These are phyloP conservation scores for Ambrosiella beaveri DNA, from an alignment of 2,329 filamentous ascomycete genomes.

Conservation along the genomic window DNA sequence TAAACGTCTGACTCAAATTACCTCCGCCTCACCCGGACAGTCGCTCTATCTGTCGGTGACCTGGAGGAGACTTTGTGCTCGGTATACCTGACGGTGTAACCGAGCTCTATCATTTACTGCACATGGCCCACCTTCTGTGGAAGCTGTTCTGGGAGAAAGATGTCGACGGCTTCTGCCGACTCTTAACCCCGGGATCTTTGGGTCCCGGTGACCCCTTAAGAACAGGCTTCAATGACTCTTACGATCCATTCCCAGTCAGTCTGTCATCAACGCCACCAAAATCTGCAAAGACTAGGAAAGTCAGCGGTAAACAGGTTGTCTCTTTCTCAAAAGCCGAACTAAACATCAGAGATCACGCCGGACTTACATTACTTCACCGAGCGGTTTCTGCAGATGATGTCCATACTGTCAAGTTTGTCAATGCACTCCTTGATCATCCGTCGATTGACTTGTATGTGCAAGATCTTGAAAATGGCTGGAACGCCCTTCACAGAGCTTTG, in stretches of 20 bases:
- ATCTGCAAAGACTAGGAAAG: slow-evolving; percentile 33
- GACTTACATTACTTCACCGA: slow-evolving; percentile 70
- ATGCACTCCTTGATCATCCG: slow-evolving; percentile 64
- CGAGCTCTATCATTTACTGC: slow-evolving; percentile 23
- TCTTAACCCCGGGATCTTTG: slow-evolving; percentile 3
- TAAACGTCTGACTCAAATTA: background rate
- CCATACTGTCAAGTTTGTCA: slow-evolving; percentile 56
- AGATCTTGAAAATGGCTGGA: slow-evolving; percentile 90
- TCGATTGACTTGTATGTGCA: slow-evolving; percentile 72
- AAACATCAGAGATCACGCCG: slow-evolving; percentile 68
- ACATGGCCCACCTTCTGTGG: slow-evolving; percentile 96
- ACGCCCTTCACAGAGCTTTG: slow-evolving; percentile 74
- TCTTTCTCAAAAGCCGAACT: slow-evolving; percentile 45
- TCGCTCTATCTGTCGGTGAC: background rate
- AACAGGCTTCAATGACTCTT: slow-evolving; percentile 20
- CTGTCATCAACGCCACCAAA: slow-evolving; percentile 3
- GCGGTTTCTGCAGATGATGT: slow-evolving; percentile 58
- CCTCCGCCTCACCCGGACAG: background rate
- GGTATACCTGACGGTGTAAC: background rate
- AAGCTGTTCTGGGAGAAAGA: slow-evolving; percentile 95
- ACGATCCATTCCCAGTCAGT: slow-evolving; percentile 21
- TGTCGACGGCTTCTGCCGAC: slow-evolving; percentile 73
- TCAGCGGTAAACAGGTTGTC: slow-evolving; percentile 27
- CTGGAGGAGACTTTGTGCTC: background rate
- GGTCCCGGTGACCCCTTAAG: background rate